Base-by-base conservation (phyloP, 768 basidiomycete genomes). In the Lactifluus pinguis region DNA sequence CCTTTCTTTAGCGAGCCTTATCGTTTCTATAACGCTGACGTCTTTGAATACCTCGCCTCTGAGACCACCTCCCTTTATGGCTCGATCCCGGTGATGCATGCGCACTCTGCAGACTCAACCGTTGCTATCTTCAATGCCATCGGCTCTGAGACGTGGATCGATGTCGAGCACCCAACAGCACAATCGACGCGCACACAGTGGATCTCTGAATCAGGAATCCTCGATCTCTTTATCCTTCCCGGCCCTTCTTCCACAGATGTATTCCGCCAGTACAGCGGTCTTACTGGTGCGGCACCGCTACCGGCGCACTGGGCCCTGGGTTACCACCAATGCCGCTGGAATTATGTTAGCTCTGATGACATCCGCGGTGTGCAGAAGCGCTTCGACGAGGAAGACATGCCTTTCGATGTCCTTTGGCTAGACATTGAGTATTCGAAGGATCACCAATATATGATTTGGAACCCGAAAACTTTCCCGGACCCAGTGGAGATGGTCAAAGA, bases 281-380 rank as follows among this genome's bases (percentile, higher is more conserved):
- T 98, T 56, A 97, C 95, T 0, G 97, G 97, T 1, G 81, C 87
- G 0, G 83, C 90, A 0, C 85, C 87, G 4, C 78, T 99, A n/a
- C 97, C 97, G 0, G 85, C 92, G 9, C 81, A 89, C 19, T 98
- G 91, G 84, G 84, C 92, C 30, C 78, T 98, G 59, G 97, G 86
- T 0, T 95, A 99, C 69, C 97, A 98, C 72, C 97, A 98, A 71
- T 98, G 95, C 71, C 79, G 97, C 39, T 98, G 97, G 97, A 98
- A 99, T 71, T 98, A 99, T 69, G 79, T 95, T 65, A 90, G 86
- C 74, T 86, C 90, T 30, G 84, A 88, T 11, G 97, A 98, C 71
- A 79, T 99, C 9, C 80, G 92, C 11, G 78, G 81, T 4, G 92
- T 98, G 9, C 88, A 95, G 72, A 80, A 76, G 69, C 79, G 86